These are phyloP conservation scores for Sisymbrium irio DNA, from an alignment of 345 rosid species.

Conservation along the genomic window DNA sequence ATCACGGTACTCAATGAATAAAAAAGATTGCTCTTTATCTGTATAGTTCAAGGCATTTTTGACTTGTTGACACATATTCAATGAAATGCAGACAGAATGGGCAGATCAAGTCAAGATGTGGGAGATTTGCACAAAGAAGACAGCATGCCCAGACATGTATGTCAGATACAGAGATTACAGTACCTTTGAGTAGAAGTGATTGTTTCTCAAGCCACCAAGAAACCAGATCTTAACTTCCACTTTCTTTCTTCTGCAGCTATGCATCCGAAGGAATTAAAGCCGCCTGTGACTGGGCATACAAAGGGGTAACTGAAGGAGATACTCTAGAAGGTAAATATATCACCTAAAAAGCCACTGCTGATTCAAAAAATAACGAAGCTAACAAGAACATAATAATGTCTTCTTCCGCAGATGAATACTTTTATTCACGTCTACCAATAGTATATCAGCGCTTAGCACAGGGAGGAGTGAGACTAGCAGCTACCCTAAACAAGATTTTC, in stretches of 20 bases:
- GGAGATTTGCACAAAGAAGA: constrained; percentile 61
- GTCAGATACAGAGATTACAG: constrained; percentile 17
- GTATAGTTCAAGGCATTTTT: neutral
- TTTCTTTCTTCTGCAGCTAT: constrained; percentile 42
- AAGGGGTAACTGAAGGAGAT: constrained; percentile 59
- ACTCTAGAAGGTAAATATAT: constrained; percentile 49
- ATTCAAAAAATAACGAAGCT: neutral
- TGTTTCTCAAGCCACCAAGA: neutral
- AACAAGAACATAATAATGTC: constrained; percentile 22
- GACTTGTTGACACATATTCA: neutral
- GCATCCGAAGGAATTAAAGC: constrained; percentile 81
- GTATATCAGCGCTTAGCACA: constrained; percentile 71
- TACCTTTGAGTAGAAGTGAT: constrained; percentile 9
- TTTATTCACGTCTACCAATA: constrained; percentile 64
- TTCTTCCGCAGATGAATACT: constrained; percentile 60
- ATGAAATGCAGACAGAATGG: constrained; percentile 58
- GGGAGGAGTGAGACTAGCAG: constrained; percentile 82
- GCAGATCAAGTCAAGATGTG: constrained; percentile 55
- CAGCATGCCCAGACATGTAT: constrained; percentile 74
- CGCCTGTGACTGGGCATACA: constrained; percentile 90
- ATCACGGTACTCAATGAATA: constrained; percentile 55
- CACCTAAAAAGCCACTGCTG: neutral
- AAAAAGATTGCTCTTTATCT: neutral
- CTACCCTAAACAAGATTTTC: constrained; percentile 73
- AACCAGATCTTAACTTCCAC: neutral